Evolutionary conservation across 257 asterid species (phyloP), one percentile per base, ranked within the genome.

Genomic region (Voacanga thouarsii): DNA sequence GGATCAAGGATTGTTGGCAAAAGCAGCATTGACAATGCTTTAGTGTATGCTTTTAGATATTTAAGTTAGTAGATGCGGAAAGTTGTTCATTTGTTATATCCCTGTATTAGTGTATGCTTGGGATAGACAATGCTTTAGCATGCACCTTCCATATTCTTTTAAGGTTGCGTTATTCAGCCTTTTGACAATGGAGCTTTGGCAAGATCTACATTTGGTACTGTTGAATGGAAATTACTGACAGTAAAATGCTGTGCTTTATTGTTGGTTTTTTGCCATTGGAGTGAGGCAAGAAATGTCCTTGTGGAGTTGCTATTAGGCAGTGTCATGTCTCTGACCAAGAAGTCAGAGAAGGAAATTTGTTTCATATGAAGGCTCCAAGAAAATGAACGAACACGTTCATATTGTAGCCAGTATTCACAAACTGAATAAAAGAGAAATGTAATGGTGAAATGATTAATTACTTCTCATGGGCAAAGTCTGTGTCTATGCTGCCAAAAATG

Each of bases 11-110:
- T 9, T 59, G 9, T 23, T 1, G 33, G n/a, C 3, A 59, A n/a
- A 7, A 59, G 33, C 33, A 23, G 14, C 28, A 21, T 8, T 57
- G n/a, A 11, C 30, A 21, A n/a, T n/a, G n/a, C n/a, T n/a, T n/a
- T n/a, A n/a, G n/a, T n/a, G 64, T 18, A n/a, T n/a, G n/a, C 64
- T 57, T 57, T 57, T n/a, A 57, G 64, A 57, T 57, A n/a, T 57
- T 57, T 23, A 57, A 57, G 57, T 51, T 19, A 0, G 9, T 9
- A 55, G 60, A 19, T 2, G 4, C 18, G 1, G 24, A 16, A 16
- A 55, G n/a, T 16, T 55, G 60, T 9, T 16, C 19, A 55, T 10
- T 55, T 55, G 24, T 3, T 30, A 7, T 57, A 21, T 57, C 64
- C 23, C 64, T 57, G 12, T 57, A 57, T 23, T 7, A 21, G 30